These are phyloP conservation scores for Penicillium paneum DNA, from an alignment of 2,329 filamentous ascomycete species.

Conservation along the genomic window DNA sequence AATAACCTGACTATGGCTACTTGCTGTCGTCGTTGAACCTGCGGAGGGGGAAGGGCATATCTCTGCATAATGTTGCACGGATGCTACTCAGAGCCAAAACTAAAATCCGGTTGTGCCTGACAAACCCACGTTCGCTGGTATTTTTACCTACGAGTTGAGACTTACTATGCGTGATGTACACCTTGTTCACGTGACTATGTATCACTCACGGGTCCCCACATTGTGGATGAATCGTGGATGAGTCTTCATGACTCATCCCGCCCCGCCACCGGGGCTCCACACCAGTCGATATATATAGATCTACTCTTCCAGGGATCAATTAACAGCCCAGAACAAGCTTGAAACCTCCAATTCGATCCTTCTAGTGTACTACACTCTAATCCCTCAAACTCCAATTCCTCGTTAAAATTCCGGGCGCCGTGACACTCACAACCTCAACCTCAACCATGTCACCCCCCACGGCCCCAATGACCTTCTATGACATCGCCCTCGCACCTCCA, in stretches of 20 bases:
- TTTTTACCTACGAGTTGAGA: no score
- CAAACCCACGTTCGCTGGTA: neutral
- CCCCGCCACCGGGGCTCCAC: neutral
- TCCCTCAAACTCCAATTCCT: neutral
- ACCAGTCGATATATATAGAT: neutral
- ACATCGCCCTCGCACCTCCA: constrained; percentile 44
- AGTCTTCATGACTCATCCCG: neutral
- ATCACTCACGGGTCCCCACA: neutral
- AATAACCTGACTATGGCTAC: neutral
- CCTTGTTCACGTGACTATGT: no score
- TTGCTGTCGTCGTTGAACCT: neutral
- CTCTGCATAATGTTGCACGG: neutral
- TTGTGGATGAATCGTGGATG: neutral
- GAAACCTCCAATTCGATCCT: no score
- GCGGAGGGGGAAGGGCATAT: neutral
- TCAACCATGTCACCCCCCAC: neutral
- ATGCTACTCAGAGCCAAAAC: neutral
- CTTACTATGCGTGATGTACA: no score
- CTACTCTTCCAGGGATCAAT: neutral
- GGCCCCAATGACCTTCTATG: constrained; percentile 41
- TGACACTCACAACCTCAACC: neutral
- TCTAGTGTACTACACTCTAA: neutral
- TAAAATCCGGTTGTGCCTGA: no score
- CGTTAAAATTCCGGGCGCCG: neutral
- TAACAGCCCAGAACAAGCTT: neutral